A percentile compares a stretch with the other conserved stretches of the same genome.
phyloP scores from a whole-genome alignment of 2,329 filamentous ascomycete genomes.

The Atkinsonella hypoxylon region DNA sequence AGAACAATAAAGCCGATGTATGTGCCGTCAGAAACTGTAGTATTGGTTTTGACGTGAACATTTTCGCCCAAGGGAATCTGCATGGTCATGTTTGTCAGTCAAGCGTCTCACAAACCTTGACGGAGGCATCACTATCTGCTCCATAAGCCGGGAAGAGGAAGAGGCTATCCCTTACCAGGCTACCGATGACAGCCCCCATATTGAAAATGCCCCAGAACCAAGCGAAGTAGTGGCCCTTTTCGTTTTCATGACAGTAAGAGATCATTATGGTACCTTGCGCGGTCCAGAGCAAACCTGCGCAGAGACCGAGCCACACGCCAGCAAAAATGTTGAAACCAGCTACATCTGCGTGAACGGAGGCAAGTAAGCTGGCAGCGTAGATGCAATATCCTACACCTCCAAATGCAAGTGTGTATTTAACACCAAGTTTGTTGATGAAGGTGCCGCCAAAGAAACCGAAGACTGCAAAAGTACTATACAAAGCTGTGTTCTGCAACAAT shows the following conservation, averaged over 20 bases:
- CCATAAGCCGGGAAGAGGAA: no score
- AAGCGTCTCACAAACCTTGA: neutral
- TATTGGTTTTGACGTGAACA: constrained; percentile 37
- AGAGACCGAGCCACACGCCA: constrained; percentile 64
- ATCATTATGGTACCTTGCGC: constrained; percentile 83
- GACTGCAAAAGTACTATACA: constrained; percentile 58
- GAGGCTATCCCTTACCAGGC: constrained; percentile 32
- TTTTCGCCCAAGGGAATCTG: constrained; percentile 57
- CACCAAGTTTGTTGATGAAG: constrained; percentile 62
- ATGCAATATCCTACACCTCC: constrained; percentile 66
- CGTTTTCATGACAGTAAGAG: constrained; percentile 69
- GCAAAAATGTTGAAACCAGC: constrained; percentile 45
- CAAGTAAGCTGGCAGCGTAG: constrained; percentile 58
- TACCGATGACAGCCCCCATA: constrained; percentile 76
- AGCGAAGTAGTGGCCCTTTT: constrained; percentile 81
- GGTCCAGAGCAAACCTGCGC: constrained; percentile 70
- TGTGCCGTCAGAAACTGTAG: constrained; percentile 60
- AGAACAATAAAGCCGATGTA: constrained; percentile 83
- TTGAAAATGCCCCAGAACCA: constrained; percentile 97
- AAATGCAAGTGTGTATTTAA: constrained; percentile 53
- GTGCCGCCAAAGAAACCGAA: constrained; percentile 61
- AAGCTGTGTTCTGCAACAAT: constrained; percentile 40
- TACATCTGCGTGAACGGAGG: constrained; percentile 51
- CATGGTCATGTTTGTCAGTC: neutral
- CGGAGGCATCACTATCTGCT: no score